phyloP scores from a whole-genome alignment of 257 asterid species.

The Fraxinus pennsylvanica region DNA sequence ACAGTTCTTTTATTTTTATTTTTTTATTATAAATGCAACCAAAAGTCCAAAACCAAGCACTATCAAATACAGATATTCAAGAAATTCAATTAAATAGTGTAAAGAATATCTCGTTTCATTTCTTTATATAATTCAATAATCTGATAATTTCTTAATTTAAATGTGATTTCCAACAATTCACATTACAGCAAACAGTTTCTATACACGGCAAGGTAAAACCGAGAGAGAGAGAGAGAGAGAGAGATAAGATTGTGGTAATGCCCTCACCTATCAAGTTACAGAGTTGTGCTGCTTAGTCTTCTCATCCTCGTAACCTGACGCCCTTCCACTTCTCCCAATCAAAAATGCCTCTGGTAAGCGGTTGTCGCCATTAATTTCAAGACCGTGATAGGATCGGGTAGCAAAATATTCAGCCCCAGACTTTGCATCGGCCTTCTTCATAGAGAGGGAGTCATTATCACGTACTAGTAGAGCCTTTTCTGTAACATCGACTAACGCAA shows the following conservation, averaged over 20 bases:
- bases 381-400: conserved; percentile 76
- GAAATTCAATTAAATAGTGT: not conserved
- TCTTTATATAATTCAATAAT: not conserved
- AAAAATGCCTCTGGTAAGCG: conserved; percentile 50
- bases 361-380: conserved; percentile 49
- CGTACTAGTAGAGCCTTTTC: conserved; percentile 76
- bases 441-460: conserved; percentile 39
- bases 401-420: conserved; percentile 91
- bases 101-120: not conserved
- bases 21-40: not conserved
- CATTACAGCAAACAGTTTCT: not conserved
- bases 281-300: conserved; percentile 14
- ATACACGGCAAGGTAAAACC: not conserved
- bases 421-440: conserved; percentile 46
- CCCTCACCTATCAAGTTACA: not conserved
- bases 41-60: not conserved
- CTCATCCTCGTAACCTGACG: conserved; percentile 76
- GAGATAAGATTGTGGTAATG: not conserved
- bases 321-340: conserved; percentile 81
- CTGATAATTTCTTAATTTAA: not conserved
- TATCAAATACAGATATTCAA: not conserved
- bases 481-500: conserved; percentile 64
- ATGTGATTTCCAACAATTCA: not conserved
- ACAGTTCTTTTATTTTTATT: no score
- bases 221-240: not conserved